Evolutionary conservation across 768 basidiomycete species (phyloP), one percentile per base, ranked within the genome.

Genomic region (Tephrocybe sp.): DNA sequence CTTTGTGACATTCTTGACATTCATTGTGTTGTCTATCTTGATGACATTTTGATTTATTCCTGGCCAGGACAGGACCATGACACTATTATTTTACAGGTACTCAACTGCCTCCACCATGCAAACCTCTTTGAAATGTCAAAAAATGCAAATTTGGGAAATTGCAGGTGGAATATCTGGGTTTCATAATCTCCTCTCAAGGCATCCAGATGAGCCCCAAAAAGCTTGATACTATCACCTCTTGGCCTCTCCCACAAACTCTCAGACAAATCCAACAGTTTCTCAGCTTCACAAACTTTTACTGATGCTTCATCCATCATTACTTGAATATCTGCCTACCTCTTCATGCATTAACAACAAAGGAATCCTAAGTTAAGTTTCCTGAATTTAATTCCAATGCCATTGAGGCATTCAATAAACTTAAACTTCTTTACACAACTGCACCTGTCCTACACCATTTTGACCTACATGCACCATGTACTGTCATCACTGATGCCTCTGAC

Each of bases 151-250:
- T n/a, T n/a, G n/a, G n/a, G n/a, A n/a, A n/a, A n/a, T n/a, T n/a
- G n/a, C n/a, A n/a, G n/a, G n/a, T n/a, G n/a, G n/a, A n/a, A n/a
- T n/a, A n/a, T n/a, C n/a, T n/a, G n/a, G n/a, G n/a, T n/a, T n/a
- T n/a, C n/a, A n/a, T n/a, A n/a, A n/a, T n/a, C n/a, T 30, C 28
- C 5, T 30, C 28, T 30, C 28, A n/a, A 1, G 58, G 66, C 11
- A 50, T 76, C 36, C 26, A 56, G 11, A 78, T 77, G 73, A 68
- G 75, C 40, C 65, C 66, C 0, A 54, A 55, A 11, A 79, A 78
- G 53, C 58, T 78, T 9, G 30, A 63, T 0, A 66, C 65, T 0
- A 65, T 79, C 20, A 0, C 38, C 0, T 53, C 67, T 1, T 75
- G 75, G 73, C 71, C 68, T 0, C 47, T 24, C 9, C 73, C 71